These are phyloP conservation scores for Aspergillus affinis DNA, from an alignment of 495 filamentous ascomycete species.

Conservation along the genomic window DNA sequence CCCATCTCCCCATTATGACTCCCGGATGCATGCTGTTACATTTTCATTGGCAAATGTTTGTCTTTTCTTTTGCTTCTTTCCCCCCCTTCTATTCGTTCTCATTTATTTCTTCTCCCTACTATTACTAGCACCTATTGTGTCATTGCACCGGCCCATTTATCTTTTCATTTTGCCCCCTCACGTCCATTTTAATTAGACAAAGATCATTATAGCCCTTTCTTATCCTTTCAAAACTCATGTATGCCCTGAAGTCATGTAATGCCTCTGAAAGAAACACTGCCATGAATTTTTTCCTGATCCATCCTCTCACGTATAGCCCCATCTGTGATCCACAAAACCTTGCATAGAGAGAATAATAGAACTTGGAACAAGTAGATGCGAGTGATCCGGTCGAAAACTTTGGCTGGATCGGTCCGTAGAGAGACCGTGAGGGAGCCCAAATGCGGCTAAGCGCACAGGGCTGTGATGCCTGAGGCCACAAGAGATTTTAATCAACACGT, in stretches of 20 bases:
- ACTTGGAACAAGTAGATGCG: constrained; percentile 13
- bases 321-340: constrained; percentile 17
- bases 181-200: constrained; percentile 48
- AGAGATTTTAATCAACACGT: constrained; percentile 29
- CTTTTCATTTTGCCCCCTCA: constrained; percentile 25
- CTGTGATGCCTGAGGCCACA: constrained; percentile 34
- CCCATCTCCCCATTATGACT: constrained; percentile 4
- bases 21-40: constrained; percentile 21
- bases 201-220: constrained; percentile 38
- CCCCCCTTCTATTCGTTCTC: constrained; percentile 23
- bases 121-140: neutral
- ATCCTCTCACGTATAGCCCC: constrained; percentile 33
- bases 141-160: constrained; percentile 3
- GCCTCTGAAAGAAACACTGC: constrained; percentile 37
- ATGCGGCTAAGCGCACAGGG: neutral
- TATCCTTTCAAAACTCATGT: constrained; percentile 35
- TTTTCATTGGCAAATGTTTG: constrained; percentile 29
- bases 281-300: constrained; percentile 34
- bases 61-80: constrained; percentile 32
- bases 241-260: constrained; percentile 53
- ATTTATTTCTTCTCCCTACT: constrained; percentile 14
- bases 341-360: constrained; percentile 36
- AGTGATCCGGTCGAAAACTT: neutral
- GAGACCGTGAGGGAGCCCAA: no score
- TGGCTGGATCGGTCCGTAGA: no score